Conservation (phyloP, 2,329 filamentous ascomycete species). For the Fusarium sp. region DNA sequence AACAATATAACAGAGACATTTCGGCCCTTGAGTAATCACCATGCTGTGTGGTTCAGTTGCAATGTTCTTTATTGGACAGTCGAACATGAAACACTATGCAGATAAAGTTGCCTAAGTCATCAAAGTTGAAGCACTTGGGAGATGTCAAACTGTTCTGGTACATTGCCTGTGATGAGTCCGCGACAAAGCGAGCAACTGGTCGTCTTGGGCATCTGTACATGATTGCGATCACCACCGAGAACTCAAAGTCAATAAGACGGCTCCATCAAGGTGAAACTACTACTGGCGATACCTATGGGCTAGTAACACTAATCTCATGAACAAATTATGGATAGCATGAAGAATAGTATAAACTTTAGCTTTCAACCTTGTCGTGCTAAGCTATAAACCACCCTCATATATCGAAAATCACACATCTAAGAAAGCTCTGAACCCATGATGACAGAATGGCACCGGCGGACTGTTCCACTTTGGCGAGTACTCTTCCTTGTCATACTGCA, state of each 20-base stretch:
- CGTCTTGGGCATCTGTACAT: no score
- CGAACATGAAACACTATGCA: no score
- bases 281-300: no score
- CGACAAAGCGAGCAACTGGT: not conserved
- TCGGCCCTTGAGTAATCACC: rapidly evolving
- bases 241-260: no score
- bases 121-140: not conserved
- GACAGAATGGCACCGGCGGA: not conserved
- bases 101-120: no score
- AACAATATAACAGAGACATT: rapidly evolving
- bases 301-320: no score
- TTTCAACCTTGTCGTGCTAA: not conserved
- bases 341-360: no score
- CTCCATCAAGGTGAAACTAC: no score
- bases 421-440: not conserved
- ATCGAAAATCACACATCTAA: not conserved
- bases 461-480: not conserved
- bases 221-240: no score
- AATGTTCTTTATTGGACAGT: no score
- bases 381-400: not conserved
- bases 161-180: not conserved
- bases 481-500: not conserved
- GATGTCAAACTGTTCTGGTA: rapidly evolving
- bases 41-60: rapidly evolving
- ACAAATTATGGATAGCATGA: no score